Base-by-base conservation (phyloP, 179 eudicot genomes). In the Silene coronaria region DNA sequence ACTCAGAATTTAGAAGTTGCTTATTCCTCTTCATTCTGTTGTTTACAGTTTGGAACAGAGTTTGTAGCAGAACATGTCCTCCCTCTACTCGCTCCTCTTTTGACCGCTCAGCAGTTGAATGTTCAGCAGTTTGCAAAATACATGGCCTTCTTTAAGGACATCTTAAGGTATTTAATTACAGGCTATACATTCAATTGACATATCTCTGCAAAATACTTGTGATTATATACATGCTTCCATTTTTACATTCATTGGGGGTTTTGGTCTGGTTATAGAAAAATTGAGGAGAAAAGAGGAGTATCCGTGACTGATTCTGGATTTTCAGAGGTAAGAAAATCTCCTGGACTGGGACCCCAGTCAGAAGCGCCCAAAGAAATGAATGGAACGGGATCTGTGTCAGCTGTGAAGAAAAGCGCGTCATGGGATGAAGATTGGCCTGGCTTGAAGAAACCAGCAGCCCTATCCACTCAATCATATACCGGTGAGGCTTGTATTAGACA, bases 351-450 rank as follows among this genome's bases (percentile, higher is more conserved):
- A 19, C 67, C 4, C 74, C 68, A 76, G 67, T 74, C 75, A 14
- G 88, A 73, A 46, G 74, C 78, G 28, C 62, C 78, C 11, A 81
- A 80, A 62, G 87, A 81, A 72, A 42, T 72, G 76, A 79, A 80
- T 68, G 80, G 90, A 76, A 78, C 83, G 30, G 68, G 73, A 32
- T 30, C 88, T 32, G 80, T 77, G 22, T 66, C 85, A 73, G 78
- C 94, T 77, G 77, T 86, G 36, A 89, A 79, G 74, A 87, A 81
- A 73, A 85, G 82, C 24, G 76, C 87, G 30, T 79, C 97, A 71
- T 95, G 99, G 99, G 97, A 95, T 82, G 96, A 88, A 82, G 96
- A 92, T 80, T 92, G 99, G 99, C 79, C 91, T 6, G 65, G 85
- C 4, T 79, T 55, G 34, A 87, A 78, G 75, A 78, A 53, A 74